Base-by-base conservation (phyloP, 1,284 basidiomycete genomes). In the Bjerkandera adusta region DNA sequence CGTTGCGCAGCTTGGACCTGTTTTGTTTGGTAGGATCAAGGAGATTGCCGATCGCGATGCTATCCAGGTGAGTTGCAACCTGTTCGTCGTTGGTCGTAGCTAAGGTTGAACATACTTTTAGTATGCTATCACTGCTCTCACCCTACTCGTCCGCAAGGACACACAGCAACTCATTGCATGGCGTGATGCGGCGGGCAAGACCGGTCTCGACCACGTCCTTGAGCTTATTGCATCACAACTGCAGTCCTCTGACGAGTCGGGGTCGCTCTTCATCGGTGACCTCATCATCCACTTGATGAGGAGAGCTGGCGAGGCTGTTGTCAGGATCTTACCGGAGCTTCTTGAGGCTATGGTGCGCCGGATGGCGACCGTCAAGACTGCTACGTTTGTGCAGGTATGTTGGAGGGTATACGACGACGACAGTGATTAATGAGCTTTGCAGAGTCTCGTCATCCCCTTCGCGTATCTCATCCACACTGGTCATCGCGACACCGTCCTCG, bases 211-310 rank as follows among this genome's bases (percentile, higher is more conserved):
- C 15, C 75, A 82, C 50, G 76, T 89, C 18, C 73, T 96, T 36
- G 73, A 73, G 15, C 69, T 95, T 15, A 80, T 97, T 15, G 90
- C 86, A 11, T 82, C 79, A 52, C 76, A 89, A 40, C 73, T 97
- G 11, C 77, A 83, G 45, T 85, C 77, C 52, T 83, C 92, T 51
- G 85, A 87, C 54, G 88, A 91, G 66, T 87, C 92, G 2, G 93
- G 91, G 32, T 94, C 94, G 10, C 77, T 98, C 8, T 88, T 89
- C 42, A 86, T 98, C 35, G 96, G 96, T 32, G 94, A 97, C 61
- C 74, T 99, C 34, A 90, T 99, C 59, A 89, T 97, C 52, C 93
- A 97, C 57, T 71, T 99, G 16, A 73, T 99, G 50, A 78, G 96
- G 16, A 81, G 79, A 48, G 85, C 87, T 0, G 85, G 86, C 12